A percentile compares a stretch with the other conserved stretches of the same genome.
Evolutionary conservation across 1,284 basidiomycete genomes (phyloP).

Genomic region (Fomitopsis pinicola): DNA sequence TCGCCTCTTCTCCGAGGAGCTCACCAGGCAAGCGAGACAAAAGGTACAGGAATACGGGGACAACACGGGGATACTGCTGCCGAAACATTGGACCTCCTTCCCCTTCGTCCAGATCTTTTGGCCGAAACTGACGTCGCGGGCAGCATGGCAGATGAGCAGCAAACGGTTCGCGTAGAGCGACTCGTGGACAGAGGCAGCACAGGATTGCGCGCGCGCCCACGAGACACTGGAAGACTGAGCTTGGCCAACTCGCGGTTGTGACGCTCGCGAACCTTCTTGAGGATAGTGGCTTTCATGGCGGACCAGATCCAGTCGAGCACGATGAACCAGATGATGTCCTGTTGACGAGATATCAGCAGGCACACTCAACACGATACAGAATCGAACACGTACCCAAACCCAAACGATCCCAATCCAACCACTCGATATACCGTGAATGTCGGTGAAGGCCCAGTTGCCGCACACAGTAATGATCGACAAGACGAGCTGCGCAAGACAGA

Average conservation of each 20-base stretch:
- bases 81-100: slow-evolving; percentile 81
- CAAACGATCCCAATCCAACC: slow-evolving; percentile 98
- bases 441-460: slow-evolving; percentile 89
- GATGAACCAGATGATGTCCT: slow-evolving; percentile 94
- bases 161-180: slow-evolving; percentile 93
- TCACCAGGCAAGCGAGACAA: too few species aligned
- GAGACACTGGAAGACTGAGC: slow-evolving; percentile 48
- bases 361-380: background rate
- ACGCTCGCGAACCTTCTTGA: slow-evolving; percentile 77
- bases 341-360: slow-evolving; percentile 5
- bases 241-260: slow-evolving; percentile 43
- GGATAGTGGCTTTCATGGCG: slow-evolving; percentile 89
- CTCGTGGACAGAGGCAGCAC: slow-evolving; percentile 89
- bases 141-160: slow-evolving; percentile 83
- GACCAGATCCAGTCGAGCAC: slow-evolving; percentile 97
- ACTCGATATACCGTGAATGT: slow-evolving; percentile 74
- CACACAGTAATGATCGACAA: slow-evolving; percentile 95
- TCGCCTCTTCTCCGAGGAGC: too few species aligned
- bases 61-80: too few species aligned
- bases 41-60: too few species aligned
- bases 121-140: slow-evolving; percentile 81
- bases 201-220: slow-evolving; percentile 83
- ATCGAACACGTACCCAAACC: slow-evolving; percentile 71
- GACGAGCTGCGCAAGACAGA: slow-evolving; percentile 90
- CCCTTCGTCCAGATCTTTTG: slow-evolving; percentile 77